These are phyloP conservation scores for Murraya paniculata DNA, from an alignment of 345 rosid genomes.

Conservation along the genomic window DNA sequence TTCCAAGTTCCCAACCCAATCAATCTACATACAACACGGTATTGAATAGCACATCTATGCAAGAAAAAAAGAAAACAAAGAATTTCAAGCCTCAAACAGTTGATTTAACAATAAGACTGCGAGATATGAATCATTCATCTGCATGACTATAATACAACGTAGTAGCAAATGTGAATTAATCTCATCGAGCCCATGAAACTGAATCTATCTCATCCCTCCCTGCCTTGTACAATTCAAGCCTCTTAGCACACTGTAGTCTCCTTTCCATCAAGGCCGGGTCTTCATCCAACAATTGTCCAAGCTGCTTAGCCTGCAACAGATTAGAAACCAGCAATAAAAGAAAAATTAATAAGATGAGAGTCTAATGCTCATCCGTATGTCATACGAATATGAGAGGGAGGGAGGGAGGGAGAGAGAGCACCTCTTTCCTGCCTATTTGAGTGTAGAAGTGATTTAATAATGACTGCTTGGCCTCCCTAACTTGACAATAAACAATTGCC, in stretches of 20 bases:
- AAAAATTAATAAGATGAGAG: no score
- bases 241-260: conserved; percentile 59
- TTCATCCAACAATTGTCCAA: conserved; percentile 59
- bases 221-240: conserved; percentile 71
- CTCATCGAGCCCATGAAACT: conserved; percentile 43
- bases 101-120: background rate
- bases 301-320: conserved; percentile 47
- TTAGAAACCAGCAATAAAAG: background rate
- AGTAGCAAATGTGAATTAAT: conserved; percentile 32
- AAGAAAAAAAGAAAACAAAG: background rate
- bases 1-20: no score
- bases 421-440: conserved; percentile 73
- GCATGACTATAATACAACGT: background rate
- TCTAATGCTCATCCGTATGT: background rate
- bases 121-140: background rate
- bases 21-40: background rate
- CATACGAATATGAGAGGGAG: background rate
- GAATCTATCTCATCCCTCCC: conserved; percentile 77
- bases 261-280: conserved; percentile 75
- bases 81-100: background rate
- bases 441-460: conserved; percentile 68
- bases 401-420: conserved; percentile 7
- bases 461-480: conserved; percentile 71
- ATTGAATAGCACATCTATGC: background rate
- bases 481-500: conserved; percentile 78